phyloP scores from a whole-genome alignment of 202 grass and related monocot species.

The Panicum virgatum region DNA sequence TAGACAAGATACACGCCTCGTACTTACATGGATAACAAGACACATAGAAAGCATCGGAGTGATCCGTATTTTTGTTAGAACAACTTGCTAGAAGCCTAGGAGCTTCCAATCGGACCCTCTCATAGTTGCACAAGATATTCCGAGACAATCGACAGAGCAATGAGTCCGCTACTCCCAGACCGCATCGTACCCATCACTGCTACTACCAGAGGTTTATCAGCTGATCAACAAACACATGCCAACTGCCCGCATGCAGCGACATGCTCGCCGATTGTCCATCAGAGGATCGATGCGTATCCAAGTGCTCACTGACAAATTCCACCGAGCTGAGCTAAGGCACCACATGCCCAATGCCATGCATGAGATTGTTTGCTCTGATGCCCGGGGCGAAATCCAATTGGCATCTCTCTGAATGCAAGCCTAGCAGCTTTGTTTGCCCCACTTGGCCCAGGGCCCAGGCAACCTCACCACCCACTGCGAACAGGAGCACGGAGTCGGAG shows the following conservation, averaged over 20 bases:
- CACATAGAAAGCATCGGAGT: too few relatives aligned
- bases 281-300: background rate
- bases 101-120: background rate
- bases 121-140: background rate
- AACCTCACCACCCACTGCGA: background rate
- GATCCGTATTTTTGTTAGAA: too few relatives aligned
- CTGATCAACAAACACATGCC: background rate
- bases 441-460: background rate
- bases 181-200: background rate
- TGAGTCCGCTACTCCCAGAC: too few relatives aligned
- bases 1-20: background rate
- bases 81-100: background rate
- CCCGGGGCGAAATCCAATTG: background rate
- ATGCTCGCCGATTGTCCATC: background rate
- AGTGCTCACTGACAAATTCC: slow-evolving; percentile 3
- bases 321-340: background rate
- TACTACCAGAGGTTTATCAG: background rate
- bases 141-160: background rate
- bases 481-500: background rate
- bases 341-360: background rate
- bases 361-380: background rate
- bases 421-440: background rate
- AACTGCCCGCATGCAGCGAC: background rate
- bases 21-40: too few relatives aligned
- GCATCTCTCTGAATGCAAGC: background rate